A percentile compares a stretch with the other conserved stretches of the same genome.
phyloP scores from a whole-genome alignment of 2,329 filamentous ascomycete genomes.

The Fusarium chaquense region DNA sequence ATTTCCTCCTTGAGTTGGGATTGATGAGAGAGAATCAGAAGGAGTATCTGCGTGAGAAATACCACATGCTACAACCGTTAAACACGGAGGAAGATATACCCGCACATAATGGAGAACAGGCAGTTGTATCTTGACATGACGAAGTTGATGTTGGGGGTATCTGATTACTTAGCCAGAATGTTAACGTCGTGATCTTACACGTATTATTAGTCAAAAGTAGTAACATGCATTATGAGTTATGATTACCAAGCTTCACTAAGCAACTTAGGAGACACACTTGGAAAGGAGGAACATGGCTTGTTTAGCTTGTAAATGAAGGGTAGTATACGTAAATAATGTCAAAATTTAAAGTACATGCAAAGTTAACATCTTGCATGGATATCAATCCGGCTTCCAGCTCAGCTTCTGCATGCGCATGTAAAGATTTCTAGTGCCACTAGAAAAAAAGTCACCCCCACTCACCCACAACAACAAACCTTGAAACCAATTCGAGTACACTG shows the following conservation, averaged over 20 bases:
- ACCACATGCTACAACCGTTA: constrained; percentile 51
- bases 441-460: constrained; percentile 8
- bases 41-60: constrained; percentile 56
- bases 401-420: constrained; percentile 8
- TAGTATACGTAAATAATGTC: neutral
- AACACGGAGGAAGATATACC: constrained; percentile 37
- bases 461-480: constrained; percentile 12
- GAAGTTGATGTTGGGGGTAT: neutral
- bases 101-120: constrained; percentile 22
- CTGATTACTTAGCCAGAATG: constrained; percentile 12
- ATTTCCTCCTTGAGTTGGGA: constrained; percentile 63
- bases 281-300: neutral
- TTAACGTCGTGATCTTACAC: neutral
- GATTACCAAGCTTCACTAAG: constrained; percentile 5
- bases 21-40: constrained; percentile 60
- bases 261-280: too few relatives aligned
- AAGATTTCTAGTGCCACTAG: constrained; percentile 21
- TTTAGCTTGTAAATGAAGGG: neutral
- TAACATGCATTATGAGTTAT: constrained; percentile 15
- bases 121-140: constrained; percentile 17
- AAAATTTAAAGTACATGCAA: neutral
- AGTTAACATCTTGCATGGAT: neutral
- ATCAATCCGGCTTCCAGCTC: neutral
- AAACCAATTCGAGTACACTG: neutral
- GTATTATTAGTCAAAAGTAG: neutral